These are phyloP conservation scores for Pleurotus salmoneostramineus DNA, from an alignment of 768 basidiomycete species.

Conservation along the genomic window DNA sequence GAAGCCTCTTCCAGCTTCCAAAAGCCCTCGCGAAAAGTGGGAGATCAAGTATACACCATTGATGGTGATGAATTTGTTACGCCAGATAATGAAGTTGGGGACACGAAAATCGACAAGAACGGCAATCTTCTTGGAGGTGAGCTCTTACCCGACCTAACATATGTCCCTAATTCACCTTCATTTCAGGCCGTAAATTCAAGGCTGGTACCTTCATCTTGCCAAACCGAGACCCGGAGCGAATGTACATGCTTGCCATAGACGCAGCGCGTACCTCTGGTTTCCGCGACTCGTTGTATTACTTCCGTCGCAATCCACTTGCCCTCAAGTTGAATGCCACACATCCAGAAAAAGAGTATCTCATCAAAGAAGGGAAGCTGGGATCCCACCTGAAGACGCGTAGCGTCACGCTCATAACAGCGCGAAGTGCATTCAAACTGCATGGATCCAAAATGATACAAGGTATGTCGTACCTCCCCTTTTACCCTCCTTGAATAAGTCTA, in stretches of 20 bases:
- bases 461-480: constrained; percentile 26
- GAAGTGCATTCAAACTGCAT: constrained; percentile 92
- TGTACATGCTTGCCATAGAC: constrained; percentile 97
- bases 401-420: constrained; percentile 89
- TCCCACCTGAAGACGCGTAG: constrained; percentile 86
- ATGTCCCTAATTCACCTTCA: constrained; percentile 1
- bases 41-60: constrained; percentile 71
- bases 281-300: constrained; percentile 97
- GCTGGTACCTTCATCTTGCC: constrained; percentile 86
- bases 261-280: constrained; percentile 95
- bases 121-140: constrained; percentile 84
- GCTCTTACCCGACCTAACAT: constrained; percentile 17
- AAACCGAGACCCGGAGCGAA: constrained; percentile 74
- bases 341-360: constrained; percentile 89
- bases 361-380: constrained; percentile 82
- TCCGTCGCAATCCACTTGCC: constrained; percentile 86
- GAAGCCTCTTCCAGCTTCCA: constrained; percentile 44
- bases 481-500: background rate
- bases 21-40: constrained; percentile 71
- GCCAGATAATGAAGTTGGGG: constrained; percentile 79
- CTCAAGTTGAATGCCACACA: constrained; percentile 89
- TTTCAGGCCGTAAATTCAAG: constrained; percentile 81
- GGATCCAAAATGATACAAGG: constrained; percentile 88
- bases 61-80: constrained; percentile 89
- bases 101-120: constrained; percentile 84